phyloP scores from a whole-genome alignment of 345 rosid genomes.

The Aegle marmelos region DNA sequence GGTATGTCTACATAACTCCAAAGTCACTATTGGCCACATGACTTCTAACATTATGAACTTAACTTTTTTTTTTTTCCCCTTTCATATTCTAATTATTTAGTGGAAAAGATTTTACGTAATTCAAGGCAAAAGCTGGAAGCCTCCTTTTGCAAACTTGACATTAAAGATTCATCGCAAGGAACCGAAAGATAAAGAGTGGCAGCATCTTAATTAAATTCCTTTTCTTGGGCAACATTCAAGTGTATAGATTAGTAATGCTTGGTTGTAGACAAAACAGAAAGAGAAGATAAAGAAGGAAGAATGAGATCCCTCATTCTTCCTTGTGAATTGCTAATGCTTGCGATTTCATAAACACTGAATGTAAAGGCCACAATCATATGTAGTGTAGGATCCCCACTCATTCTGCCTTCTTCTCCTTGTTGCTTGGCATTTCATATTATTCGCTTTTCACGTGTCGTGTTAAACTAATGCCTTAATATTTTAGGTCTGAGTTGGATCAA shows the following conservation, averaged over 20 bases:
- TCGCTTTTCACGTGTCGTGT: neutral
- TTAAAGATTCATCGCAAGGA: neutral
- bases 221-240: neutral
- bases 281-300: neutral
- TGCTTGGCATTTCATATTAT: neutral
- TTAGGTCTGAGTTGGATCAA: too few species aligned
- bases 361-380: neutral
- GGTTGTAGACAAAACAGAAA: neutral
- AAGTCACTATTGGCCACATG: neutral
- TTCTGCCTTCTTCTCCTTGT: neutral
- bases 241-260: neutral
- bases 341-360: neutral
- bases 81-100: neutral
- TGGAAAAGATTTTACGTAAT: neutral
- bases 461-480: too few species aligned
- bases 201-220: neutral
- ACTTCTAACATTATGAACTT: neutral
- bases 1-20: neutral
- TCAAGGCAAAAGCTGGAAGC: neutral
- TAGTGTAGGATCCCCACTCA: neutral
- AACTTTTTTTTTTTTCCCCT: too few species aligned
- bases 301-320: neutral
- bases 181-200: neutral
- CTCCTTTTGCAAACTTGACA: slow-evolving; percentile 1
- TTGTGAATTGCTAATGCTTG: neutral